These are phyloP conservation scores for Citrus inodora DNA, from an alignment of 345 rosid species.

Conservation along the genomic window DNA sequence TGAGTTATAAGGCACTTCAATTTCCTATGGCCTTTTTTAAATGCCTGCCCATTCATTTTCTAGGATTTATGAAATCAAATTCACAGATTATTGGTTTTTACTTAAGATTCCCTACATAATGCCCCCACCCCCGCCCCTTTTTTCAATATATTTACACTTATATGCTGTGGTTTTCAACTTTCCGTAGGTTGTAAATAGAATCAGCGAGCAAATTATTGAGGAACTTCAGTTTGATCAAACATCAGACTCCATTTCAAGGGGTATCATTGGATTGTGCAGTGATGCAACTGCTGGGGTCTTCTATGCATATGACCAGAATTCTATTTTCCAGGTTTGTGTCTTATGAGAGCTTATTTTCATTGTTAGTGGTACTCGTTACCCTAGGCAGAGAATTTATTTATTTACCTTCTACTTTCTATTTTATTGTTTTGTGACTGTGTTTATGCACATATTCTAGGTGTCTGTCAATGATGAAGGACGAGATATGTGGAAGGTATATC, in stretches of 20 bases:
- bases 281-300: conserved; percentile 97
- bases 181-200: conserved; percentile 89
- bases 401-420: background rate
- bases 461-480: conserved; percentile 94
- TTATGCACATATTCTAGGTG: conserved; percentile 50
- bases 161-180: conserved; percentile 20
- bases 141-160: conserved; percentile 4
- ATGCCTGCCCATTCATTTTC: background rate
- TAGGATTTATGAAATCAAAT: background rate
- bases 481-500: conserved; percentile 99
- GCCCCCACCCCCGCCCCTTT: background rate
- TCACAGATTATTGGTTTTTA: background rate
- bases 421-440: background rate
- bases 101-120: background rate
- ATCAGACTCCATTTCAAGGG: conserved; percentile 77
- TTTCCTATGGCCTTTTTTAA: background rate
- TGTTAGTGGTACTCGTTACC: conserved; percentile 13
- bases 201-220: conserved; percentile 94
- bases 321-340: conserved; percentile 79
- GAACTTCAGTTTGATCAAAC: conserved; percentile 95
- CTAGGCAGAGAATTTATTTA: background rate
- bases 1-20: background rate
- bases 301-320: conserved; percentile 95
- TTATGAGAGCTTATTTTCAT: conserved; percentile 14
- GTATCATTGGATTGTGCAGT: conserved; percentile 90